A percentile compares a stretch with the other conserved stretches of the same genome.
These are phyloP conservation scores for Eutrema heterophyllum DNA, from an alignment of 345 rosid genomes.

Conservation along the genomic window DNA sequence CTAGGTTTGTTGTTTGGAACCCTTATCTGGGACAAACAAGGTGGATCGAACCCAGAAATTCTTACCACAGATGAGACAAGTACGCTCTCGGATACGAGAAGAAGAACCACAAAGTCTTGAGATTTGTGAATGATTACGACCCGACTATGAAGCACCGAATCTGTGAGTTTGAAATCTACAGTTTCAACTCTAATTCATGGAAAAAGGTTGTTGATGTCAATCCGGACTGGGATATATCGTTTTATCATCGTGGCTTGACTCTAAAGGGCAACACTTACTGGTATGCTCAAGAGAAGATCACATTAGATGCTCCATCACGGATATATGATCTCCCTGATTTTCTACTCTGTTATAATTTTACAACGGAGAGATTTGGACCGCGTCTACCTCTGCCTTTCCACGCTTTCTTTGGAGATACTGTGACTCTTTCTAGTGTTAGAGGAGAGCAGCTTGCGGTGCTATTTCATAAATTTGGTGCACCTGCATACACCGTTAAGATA, in stretches of 20 bases:
- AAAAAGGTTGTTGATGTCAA: neutral
- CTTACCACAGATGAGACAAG: neutral
- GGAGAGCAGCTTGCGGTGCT: neutral
- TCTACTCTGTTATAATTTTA: neutral
- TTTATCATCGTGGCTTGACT: neutral
- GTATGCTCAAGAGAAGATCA: neutral
- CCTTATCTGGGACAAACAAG: neutral
- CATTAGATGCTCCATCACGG: no score
- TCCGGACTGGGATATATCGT: neutral
- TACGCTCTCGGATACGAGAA: neutral
- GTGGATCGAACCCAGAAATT: neutral
- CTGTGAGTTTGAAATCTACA: neutral
- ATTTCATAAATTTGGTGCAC: neutral
- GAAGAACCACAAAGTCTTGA: neutral
- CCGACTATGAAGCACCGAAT: neutral
- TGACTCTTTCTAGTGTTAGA: slow-evolving; percentile 10
- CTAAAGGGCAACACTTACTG: neutral
- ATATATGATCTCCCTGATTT: neutral
- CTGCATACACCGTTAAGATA: neutral
- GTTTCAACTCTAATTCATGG: neutral
- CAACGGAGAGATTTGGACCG: neutral
- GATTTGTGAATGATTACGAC: neutral
- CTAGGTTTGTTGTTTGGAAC: neutral
- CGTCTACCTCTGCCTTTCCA: neutral
- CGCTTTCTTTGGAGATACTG: neutral